phyloP scores from a whole-genome alignment of 106 monocot genomes.

The Apostasia ramifera region DNA sequence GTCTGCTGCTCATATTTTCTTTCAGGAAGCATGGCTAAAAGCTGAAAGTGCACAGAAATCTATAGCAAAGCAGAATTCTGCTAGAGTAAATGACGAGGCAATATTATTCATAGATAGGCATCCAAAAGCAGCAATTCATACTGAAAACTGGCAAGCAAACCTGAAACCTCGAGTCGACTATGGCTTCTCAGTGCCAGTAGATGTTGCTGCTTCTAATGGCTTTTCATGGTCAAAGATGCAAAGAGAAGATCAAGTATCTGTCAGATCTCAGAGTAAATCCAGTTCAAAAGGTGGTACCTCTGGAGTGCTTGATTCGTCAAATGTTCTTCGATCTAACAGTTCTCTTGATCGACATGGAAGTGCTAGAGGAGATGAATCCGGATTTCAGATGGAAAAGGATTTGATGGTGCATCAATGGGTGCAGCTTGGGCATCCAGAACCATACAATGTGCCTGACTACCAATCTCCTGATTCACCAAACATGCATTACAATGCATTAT shows the following conservation, averaged over 20 bases:
- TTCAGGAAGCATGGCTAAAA: constrained; percentile 22
- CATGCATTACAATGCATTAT: constrained; percentile 8
- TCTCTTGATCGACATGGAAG: neutral
- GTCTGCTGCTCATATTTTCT: neutral
- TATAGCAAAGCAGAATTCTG: constrained; percentile 6
- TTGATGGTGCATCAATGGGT: constrained; percentile 37
- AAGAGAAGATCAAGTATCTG: constrained; percentile 20
- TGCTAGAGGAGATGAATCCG: constrained; percentile 3
- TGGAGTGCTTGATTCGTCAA: neutral
- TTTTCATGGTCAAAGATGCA: constrained; percentile 29
- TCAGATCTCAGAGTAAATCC: constrained; percentile 11
- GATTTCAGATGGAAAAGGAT: constrained; percentile 11
- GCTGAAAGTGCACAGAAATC: neutral
- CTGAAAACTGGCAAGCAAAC: constrained; percentile 12
- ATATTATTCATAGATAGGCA: constrained; percentile 37
- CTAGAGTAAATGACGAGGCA: constrained; percentile 12
- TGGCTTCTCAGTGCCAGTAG: constrained; percentile 23
- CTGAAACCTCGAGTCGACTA: constrained; percentile 1
- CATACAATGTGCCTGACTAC: constrained; percentile 17
- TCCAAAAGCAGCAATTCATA: constrained; percentile 17
- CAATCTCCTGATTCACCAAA: constrained; percentile 21
- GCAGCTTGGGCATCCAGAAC: constrained; percentile 18
- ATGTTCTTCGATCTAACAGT: neutral
- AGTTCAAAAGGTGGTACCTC: constrained; percentile 2
- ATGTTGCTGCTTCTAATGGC: constrained; percentile 20